A percentile compares a stretch with the other conserved stretches of the same genome.
Evolutionary conservation across 2,329 filamentous ascomycete genomes (phyloP).

Genomic region (Penicillium rolfsii): DNA sequence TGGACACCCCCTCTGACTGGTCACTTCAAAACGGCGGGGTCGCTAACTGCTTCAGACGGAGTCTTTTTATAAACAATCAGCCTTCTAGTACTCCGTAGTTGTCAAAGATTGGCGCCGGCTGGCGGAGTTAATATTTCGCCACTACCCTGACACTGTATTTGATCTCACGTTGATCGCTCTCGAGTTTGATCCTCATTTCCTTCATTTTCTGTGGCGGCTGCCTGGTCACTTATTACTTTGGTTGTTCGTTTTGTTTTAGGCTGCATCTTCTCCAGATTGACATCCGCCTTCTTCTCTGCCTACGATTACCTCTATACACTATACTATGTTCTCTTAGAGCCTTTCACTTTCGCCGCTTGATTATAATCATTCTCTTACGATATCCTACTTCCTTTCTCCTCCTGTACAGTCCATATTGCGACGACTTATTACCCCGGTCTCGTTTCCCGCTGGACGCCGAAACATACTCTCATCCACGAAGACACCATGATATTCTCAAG

Average conservation of each 20-base stretch:
- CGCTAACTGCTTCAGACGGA: slow-evolving; percentile 15
- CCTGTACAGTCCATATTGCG: neutral
- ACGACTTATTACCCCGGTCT: neutral
- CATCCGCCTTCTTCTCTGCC: neutral
- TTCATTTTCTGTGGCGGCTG: neutral
- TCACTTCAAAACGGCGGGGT: slow-evolving; percentile 10
- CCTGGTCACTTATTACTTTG: slow-evolving; percentile 1
- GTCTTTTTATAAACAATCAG: slow-evolving; percentile 20
- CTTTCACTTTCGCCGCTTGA: neutral
- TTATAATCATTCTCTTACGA: neutral
- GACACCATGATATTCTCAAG: slow-evolving; percentile 39
- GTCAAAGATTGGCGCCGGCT: slow-evolving; percentile 19
- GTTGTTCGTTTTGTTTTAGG: neutral
- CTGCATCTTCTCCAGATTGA: slow-evolving; percentile 4
- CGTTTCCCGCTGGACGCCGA: slow-evolving; percentile 10
- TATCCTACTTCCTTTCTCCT: neutral
- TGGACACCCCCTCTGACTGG: slow-evolving; percentile 22
- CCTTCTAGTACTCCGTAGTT: slow-evolving; percentile 1
- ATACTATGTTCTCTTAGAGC: slow-evolving; percentile 9
- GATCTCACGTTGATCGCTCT: slow-evolving; percentile 1
- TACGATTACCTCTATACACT: slow-evolving; percentile 2
- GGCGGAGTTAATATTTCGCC: neutral
- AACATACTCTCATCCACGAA: neutral
- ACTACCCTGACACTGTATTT: slow-evolving; percentile 15
- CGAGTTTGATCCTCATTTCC: neutral